Evolutionary conservation across 352 stramenopile species (phyloP).

Genomic region (Blastocystis sp.): DNA sequence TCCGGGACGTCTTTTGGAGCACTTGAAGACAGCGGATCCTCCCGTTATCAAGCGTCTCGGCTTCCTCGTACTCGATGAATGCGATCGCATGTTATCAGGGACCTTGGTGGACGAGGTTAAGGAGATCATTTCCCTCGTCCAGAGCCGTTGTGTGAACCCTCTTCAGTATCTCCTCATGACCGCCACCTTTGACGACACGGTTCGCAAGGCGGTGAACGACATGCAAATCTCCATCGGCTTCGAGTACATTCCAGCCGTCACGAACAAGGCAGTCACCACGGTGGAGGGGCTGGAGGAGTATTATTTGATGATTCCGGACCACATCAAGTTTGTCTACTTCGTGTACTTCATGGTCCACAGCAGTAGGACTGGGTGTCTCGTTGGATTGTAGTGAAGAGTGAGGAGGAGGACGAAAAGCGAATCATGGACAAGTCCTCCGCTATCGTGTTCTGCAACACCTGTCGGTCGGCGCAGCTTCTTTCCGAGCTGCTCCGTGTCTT

Average conservation of each 20-base stretch:
- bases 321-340: conserved; percentile 88
- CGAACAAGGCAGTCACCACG: conserved; percentile 59
- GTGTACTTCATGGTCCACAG: conserved; percentile 71
- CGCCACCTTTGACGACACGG: conserved; percentile 84
- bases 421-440: conserved; percentile 61
- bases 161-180: conserved; percentile 91
- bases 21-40: conserved; percentile 73
- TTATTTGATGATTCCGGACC: conserved; percentile 90
- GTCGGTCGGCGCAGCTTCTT: conserved; percentile 82
- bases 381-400: conserved; percentile 61
- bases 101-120: conserved; percentile 75
- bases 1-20: conserved; percentile 66
- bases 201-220: conserved; percentile 70
- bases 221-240: not conserved
- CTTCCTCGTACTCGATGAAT: conserved; percentile 94
- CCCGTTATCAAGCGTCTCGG: conserved; percentile 76
- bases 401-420: conserved; percentile 62
- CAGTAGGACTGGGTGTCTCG: not conserved
- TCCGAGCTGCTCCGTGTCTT: conserved; percentile 82
- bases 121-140: conserved; percentile 72
- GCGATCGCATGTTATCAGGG: conserved; percentile 80
- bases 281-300: conserved; percentile 77
- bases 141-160: conserved; percentile 64
- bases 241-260: conserved; percentile 63
- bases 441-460: conserved; percentile 95